A percentile compares a stretch with the other conserved stretches of the same genome.
These are phyloP conservation scores for Fusarium duplospermum DNA, from an alignment of 2,329 filamentous ascomycete genomes.

Conservation along the genomic window DNA sequence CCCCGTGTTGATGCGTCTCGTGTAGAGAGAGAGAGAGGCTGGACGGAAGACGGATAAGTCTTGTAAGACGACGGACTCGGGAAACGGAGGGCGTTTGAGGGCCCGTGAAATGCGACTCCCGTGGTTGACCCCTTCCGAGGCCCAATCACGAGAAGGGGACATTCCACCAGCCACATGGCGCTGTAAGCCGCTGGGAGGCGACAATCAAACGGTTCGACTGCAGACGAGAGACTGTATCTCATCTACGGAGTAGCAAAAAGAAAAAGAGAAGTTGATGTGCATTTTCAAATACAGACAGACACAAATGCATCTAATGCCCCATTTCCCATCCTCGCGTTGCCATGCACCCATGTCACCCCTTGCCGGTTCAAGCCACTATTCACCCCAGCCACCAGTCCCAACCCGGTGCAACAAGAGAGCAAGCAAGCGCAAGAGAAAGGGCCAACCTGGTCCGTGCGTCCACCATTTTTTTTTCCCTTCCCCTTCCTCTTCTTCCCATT, in stretches of 20 bases:
- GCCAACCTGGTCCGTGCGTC: conserved; percentile 22
- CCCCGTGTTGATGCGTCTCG: not conserved
- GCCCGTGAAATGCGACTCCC: conserved; percentile 10
- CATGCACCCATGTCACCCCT: conserved; percentile 4
- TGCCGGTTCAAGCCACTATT: conserved; percentile 11
- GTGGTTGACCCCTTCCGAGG: conserved; percentile 17
- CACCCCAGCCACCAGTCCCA: conserved; percentile 15
- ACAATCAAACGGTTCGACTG: not conserved
- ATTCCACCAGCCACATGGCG: conserved; percentile 12
- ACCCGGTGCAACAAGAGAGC: not conserved
- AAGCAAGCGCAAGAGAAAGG: not conserved
- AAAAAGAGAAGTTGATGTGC: not conserved
- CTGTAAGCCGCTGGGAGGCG: not conserved
- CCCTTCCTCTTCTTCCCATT: conserved; percentile 1
- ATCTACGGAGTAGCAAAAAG: not conserved
- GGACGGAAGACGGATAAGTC: conserved; percentile 2
- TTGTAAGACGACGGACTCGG: conserved; percentile 25
- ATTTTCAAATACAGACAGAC: not conserved
- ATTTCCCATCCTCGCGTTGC: not conserved
- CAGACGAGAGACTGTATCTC: not conserved
- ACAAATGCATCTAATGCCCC: not conserved
- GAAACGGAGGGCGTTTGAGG: conserved; percentile 19
- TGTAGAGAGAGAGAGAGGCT: not conserved
- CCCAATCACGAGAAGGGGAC: not conserved
- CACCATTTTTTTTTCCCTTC: conserved; percentile 1